Conservation (phyloP, 2,329 filamentous ascomycete species). For the Monosporascus sp. region DNA sequence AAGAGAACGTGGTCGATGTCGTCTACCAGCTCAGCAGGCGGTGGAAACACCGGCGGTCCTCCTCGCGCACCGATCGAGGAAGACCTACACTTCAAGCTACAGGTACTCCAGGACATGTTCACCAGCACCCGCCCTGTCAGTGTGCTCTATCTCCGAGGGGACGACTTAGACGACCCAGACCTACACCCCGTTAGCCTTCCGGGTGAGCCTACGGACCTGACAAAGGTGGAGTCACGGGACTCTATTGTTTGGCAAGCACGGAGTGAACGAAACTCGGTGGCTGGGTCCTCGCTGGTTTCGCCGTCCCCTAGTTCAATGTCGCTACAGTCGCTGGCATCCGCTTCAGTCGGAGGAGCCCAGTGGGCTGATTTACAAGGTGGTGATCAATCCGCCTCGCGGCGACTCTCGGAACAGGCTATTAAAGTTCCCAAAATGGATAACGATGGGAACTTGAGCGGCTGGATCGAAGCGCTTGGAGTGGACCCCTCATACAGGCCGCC, state of each 20-base stretch:
- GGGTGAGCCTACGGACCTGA: conserved; percentile 60
- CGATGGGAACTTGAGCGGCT: conserved; percentile 65
- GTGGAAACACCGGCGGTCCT: conserved; percentile 32
- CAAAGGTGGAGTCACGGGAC: conserved; percentile 46
- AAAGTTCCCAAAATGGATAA: conserved; percentile 51
- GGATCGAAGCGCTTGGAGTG: conserved; percentile 90
- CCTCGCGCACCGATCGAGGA: conserved; percentile 57
- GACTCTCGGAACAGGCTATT: conserved; percentile 48
- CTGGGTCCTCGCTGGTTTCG: conserved; percentile 57
- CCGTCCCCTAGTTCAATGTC: conserved; percentile 63
- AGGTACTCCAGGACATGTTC: conserved; percentile 81
- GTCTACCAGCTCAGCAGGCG: conserved; percentile 61
- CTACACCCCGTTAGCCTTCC: conserved; percentile 68
- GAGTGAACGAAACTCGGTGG: conserved; percentile 53
- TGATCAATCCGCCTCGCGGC: conserved; percentile 37
- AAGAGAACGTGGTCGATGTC: conserved; percentile 95
- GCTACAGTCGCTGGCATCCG: conserved; percentile 51
- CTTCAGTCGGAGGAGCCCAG: conserved; percentile 34
- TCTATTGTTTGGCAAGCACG: conserved; percentile 44
- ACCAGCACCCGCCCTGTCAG: conserved; percentile 76
- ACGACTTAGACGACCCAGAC: conserved; percentile 75
- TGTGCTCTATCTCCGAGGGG: conserved; percentile 70
- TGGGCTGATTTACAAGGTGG: conserved; percentile 56
- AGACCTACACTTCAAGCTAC: conserved; percentile 73
- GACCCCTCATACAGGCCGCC: conserved; percentile 80